Evolutionary conservation across 2,329 filamentous ascomycete species (phyloP), one percentile per base, ranked within the genome.

Genomic region (Karstenula rhodostoma): DNA sequence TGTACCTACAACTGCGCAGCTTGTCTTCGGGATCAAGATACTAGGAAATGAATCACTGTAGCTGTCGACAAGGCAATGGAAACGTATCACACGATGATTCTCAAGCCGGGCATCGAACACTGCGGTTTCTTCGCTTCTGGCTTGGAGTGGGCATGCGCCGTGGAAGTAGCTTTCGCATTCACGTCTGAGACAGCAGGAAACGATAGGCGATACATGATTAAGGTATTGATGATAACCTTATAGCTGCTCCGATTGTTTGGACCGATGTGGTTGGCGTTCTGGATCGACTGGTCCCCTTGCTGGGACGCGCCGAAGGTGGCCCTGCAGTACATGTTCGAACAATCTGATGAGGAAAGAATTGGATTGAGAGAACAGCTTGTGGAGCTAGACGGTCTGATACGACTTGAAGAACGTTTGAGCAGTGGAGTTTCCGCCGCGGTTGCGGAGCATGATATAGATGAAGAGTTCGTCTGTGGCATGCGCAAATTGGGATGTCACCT

Each of bases 231-330:
- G 19, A 8, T n/a, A 13, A 49, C 46, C n/a, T 33, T 25, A 6
- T 49, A 19, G 25, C 3, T 32, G 17, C 15, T 29, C 13, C 10
- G 46, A 29, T 52, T 52, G 22, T 52, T 52, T 37, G 49, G 23
- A 9, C n/a, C 3, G 33, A 22, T 52, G 49, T 52, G 40, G 33
- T 52, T 52, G 32, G 49, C 49, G 49, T 52, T 52, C 49, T 40
- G 49, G 49, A 13, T 37, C 29, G 32, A 40, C 32, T 42, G 35
- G 27, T 22, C 15, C 15, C 32, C 49, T 2, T 37, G 49, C 19
- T 37, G 32, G 4, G n/a, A 52, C 7, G 35, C 49, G 15, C 7
- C 15, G 17, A 40, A 52, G 7, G 32, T 23, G 23, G 19, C 15
- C 19, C 27, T 48, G 8, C 46, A 10, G 32, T 35, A 35, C 33